Evolutionary conservation across 768 basidiomycete genomes (phyloP).

Genomic region (Sarcomyxa edulis): DNA sequence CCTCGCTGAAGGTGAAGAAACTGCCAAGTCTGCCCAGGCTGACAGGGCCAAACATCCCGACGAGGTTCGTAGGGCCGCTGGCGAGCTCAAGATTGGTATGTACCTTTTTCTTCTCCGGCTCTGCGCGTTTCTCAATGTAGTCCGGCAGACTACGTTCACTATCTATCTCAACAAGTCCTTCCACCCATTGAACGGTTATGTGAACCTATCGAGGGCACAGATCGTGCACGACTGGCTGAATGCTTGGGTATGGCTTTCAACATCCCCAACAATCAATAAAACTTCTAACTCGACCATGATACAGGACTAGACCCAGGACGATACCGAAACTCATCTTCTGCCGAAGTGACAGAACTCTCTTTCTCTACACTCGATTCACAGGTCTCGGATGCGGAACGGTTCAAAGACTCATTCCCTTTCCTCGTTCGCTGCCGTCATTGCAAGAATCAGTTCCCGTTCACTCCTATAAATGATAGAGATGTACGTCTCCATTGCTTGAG

Average conservation of each 20-base stretch:
- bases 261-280: neutral
- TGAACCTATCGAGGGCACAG: slow-evolving; percentile 95
- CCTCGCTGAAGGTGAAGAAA: slow-evolving; percentile 64
- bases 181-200: slow-evolving; percentile 95
- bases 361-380: slow-evolving; percentile 87
- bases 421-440: slow-evolving; percentile 76
- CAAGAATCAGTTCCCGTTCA: slow-evolving; percentile 50
- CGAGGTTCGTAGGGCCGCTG: slow-evolving; percentile 68
- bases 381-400: slow-evolving; percentile 83
- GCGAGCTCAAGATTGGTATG: slow-evolving; percentile 71
- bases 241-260: slow-evolving; percentile 63
- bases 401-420: slow-evolving; percentile 70
- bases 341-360: slow-evolving; percentile 50
- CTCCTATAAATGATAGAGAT: slow-evolving; percentile 52
- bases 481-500: slow-evolving; percentile 27
- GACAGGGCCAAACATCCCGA: slow-evolving; percentile 93
- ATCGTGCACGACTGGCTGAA: slow-evolving; percentile 87
- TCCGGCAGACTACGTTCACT: slow-evolving; percentile 79
- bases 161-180: slow-evolving; percentile 85
- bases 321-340: slow-evolving; percentile 37
- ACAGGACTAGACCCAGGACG: slow-evolving; percentile 59
- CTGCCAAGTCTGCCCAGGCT: slow-evolving; percentile 73
- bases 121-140: slow-evolving; percentile 5
- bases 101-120: neutral
- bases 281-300: neutral